Evolutionary conservation across 768 basidiomycete species (phyloP).

Genomic region (Clitopilus hobsonii): DNA sequence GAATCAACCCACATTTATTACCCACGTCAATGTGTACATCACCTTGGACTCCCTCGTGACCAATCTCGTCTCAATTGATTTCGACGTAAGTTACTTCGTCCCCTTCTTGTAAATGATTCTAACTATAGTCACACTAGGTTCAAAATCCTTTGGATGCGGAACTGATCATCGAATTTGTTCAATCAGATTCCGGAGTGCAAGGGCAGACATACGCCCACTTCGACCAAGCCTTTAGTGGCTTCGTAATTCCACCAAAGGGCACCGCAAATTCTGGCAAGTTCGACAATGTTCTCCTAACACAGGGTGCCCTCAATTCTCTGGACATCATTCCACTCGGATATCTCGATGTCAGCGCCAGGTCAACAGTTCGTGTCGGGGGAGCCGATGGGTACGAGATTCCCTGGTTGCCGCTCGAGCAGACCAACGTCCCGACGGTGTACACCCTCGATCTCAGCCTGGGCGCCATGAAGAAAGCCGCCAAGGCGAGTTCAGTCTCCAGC

Average conservation of each 20-base stretch:
- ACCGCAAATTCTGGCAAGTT: slow-evolving; percentile 61
- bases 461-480: slow-evolving; percentile 17
- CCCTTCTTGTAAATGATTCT: not conserved
- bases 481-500: slow-evolving; percentile 9
- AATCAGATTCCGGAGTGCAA: slow-evolving; percentile 48
- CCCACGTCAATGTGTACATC: slow-evolving; percentile 50
- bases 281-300: slow-evolving; percentile 49
- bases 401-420: slow-evolving; percentile 58
- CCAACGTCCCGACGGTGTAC: slow-evolving; percentile 49
- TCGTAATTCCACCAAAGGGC: slow-evolving; percentile 51
- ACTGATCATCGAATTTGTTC: slow-evolving; percentile 52
- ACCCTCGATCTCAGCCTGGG: slow-evolving; percentile 18
- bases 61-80: slow-evolving; percentile 49
- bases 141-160: slow-evolving; percentile 56
- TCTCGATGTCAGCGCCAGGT: slow-evolving; percentile 49
- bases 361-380: slow-evolving; percentile 44
- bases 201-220: slow-evolving; percentile 57
- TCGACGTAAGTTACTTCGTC: slow-evolving; percentile 40
- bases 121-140: slow-evolving; percentile 21
- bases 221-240: slow-evolving; percentile 46
- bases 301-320: slow-evolving; percentile 55
- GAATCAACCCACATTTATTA: slow-evolving; percentile 53
- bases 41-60: slow-evolving; percentile 42
- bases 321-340: slow-evolving; percentile 49
- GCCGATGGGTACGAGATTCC: slow-evolving; percentile 57